These are phyloP conservation scores for Colletotrichum tamarilloi DNA, from an alignment of 2,329 filamentous ascomycete genomes.

Conservation along the genomic window DNA sequence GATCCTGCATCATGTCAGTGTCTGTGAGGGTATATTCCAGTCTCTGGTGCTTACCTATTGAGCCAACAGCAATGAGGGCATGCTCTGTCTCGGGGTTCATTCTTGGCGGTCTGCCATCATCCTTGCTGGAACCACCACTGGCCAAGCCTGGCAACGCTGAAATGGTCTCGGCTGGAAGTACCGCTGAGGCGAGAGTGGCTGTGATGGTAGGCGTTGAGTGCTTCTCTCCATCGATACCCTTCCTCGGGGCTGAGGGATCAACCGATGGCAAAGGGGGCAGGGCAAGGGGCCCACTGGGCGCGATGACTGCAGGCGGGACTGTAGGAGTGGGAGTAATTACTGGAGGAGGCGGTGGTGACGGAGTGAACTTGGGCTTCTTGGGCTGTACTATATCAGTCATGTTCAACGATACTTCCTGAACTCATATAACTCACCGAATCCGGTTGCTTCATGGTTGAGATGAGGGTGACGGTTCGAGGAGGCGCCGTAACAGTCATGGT, in stretches of 20 bases:
- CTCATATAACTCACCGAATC: constrained; percentile 3
- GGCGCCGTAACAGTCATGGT: constrained; percentile 28
- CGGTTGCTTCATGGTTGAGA: constrained; percentile 25
- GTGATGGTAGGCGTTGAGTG: constrained; percentile 24
- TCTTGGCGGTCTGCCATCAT: constrained; percentile 24
- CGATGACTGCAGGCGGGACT: neutral
- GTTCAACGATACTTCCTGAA: neutral
- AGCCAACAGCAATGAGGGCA: constrained; percentile 47
- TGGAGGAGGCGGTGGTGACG: neutral
- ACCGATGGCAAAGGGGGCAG: constrained; percentile 21
- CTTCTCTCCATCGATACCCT: constrained; percentile 16
- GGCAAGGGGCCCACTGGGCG: neutral
- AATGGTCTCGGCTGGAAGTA: constrained; percentile 21
- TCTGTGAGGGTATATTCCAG: too few species aligned
- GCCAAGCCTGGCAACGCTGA: constrained; percentile 29
- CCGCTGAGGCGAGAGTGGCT: constrained; percentile 28
- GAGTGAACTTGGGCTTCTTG: constrained; percentile 2
- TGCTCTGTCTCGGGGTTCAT: constrained; percentile 45
- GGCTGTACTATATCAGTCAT: neutral
- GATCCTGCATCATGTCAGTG: constrained; percentile 46
- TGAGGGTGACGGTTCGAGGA: constrained; percentile 18
- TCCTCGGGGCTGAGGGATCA: constrained; percentile 32
- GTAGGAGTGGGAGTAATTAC: neutral
- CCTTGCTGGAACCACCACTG: constrained; percentile 3
- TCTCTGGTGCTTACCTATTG: constrained; percentile 44